phyloP scores from a whole-genome alignment of 192 early-diverging fungal species.

The Coemansia sp. region DNA sequence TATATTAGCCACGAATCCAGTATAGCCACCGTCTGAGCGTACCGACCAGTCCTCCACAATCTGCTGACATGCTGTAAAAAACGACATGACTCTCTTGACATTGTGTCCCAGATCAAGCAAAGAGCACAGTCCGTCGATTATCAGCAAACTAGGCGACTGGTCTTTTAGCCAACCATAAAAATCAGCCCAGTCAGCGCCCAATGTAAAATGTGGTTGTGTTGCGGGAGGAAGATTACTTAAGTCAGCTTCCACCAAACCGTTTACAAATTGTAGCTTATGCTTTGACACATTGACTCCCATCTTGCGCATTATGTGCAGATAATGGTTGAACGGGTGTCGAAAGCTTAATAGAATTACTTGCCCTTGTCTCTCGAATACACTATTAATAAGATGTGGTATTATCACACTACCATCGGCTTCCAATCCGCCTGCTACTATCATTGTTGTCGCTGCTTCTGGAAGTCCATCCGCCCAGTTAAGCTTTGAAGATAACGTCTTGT shows the following conservation, averaged over 20 bases:
- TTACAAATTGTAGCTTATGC: constrained; percentile 27
- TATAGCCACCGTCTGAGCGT: background rate
- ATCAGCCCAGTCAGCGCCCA: constrained; percentile 17
- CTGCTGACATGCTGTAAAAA: constrained; percentile 22
- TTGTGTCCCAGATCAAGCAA: constrained; percentile 24
- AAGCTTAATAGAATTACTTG: constrained; percentile 25
- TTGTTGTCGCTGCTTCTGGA: constrained; percentile 16
- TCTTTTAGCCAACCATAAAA: constrained; percentile 23
- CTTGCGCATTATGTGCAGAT: constrained; percentile 49
- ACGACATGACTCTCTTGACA: constrained; percentile 1
- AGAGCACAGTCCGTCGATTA: constrained; percentile 35
- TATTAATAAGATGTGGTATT: constrained; percentile 1
- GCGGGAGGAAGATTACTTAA: constrained; percentile 11
- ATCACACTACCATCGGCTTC: constrained; percentile 7
- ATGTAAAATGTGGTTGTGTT: constrained; percentile 28
- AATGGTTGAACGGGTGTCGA: constrained; percentile 40
- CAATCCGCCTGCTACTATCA: constrained; percentile 16
- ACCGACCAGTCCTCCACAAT: constrained; percentile 14
- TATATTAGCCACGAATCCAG: constrained; percentile 22
- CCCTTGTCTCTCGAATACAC: background rate
- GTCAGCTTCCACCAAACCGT: constrained; percentile 6
- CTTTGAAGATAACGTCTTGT: constrained; percentile 35
- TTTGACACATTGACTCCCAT: constrained; percentile 29
- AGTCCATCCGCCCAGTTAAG: constrained; percentile 42
- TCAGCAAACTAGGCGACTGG: constrained; percentile 10